A percentile compares a stretch with the other conserved stretches of the same genome.
Evolutionary conservation across 257 asterid genomes (phyloP).

Genomic region (Nemophila menziesii): DNA sequence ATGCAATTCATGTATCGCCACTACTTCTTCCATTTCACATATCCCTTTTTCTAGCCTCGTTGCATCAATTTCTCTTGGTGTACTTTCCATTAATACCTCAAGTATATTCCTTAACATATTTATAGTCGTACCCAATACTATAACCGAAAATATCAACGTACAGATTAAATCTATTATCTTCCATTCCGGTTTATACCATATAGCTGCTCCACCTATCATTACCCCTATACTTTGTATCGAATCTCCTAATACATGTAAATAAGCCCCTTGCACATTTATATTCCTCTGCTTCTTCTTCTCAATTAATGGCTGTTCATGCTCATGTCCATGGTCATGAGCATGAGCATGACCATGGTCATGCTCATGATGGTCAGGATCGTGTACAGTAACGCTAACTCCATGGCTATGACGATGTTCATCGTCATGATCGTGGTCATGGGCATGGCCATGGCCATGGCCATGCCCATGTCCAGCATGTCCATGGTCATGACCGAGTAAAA

Average conservation of each 20-base stretch:
- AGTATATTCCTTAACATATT: constrained; percentile 67
- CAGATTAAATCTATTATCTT: constrained; percentile 73
- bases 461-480: constrained; percentile 47
- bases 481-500: constrained; percentile 76
- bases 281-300: constrained; percentile 39
- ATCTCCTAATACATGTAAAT: constrained; percentile 87
- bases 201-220: constrained; percentile 85
- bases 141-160: constrained; percentile 57
- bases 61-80: constrained; percentile 81
- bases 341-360: constrained; percentile 33
- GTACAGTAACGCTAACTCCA: constrained; percentile 14
- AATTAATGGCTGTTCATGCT: constrained; percentile 36
- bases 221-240: constrained; percentile 87
- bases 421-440: constrained; percentile 7
- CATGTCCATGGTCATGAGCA: constrained; percentile 27
- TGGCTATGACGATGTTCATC: constrained; percentile 23
- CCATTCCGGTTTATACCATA: constrained; percentile 90
- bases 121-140: constrained; percentile 64
- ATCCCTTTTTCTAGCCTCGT: constrained; percentile 67
- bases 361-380: constrained; percentile 30
- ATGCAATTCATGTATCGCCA: constrained; percentile 75
- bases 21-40: constrained; percentile 82
- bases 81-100: constrained; percentile 93
- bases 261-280: constrained; percentile 90
- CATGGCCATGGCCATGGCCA: constrained; percentile 19